These are phyloP conservation scores for Leptographium procerum DNA, from an alignment of 2,329 filamentous ascomycete genomes.

Conservation along the genomic window DNA sequence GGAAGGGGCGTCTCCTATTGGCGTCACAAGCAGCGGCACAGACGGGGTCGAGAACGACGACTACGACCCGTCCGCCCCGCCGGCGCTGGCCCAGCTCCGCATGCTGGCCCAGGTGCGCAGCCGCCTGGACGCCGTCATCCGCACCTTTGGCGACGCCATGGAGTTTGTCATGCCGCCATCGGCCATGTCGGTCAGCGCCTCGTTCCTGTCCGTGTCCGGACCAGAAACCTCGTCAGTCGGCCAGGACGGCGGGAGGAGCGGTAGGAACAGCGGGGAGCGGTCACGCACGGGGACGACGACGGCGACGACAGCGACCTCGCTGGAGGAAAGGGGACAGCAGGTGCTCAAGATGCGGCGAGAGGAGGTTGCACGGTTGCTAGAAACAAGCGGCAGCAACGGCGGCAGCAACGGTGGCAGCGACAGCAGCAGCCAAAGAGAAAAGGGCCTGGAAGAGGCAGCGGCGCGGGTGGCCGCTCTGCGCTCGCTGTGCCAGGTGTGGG, in stretches of 20 bases:
- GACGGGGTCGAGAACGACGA: neutral
- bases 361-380: constrained; percentile 59
- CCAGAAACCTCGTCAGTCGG: constrained; percentile 47
- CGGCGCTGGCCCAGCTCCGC: constrained; percentile 66
- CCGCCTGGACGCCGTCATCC: constrained; percentile 81
- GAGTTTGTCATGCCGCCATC: constrained; percentile 87
- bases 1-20: constrained; percentile 8
- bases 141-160: constrained; percentile 90
- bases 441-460: constrained; percentile 61
- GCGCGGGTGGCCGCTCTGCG: constrained; percentile 67
- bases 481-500: constrained; percentile 72
- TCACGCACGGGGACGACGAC: neutral
- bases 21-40: too few species aligned
- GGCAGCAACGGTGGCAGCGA: neutral
- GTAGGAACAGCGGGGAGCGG: neutral
- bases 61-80: constrained; percentile 27
- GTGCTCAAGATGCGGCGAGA: constrained; percentile 58
- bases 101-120: constrained; percentile 71
- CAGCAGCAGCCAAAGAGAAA: too few species aligned
- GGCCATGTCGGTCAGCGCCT: constrained; percentile 71
- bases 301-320: constrained; percentile 19
- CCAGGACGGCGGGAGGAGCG: constrained; percentile 37
- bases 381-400: neutral
- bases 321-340: constrained; percentile 78
- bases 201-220: constrained; percentile 80